phyloP scores from a whole-genome alignment of 805 yeast genomes.

The Metschnikowia gruessii region DNA sequence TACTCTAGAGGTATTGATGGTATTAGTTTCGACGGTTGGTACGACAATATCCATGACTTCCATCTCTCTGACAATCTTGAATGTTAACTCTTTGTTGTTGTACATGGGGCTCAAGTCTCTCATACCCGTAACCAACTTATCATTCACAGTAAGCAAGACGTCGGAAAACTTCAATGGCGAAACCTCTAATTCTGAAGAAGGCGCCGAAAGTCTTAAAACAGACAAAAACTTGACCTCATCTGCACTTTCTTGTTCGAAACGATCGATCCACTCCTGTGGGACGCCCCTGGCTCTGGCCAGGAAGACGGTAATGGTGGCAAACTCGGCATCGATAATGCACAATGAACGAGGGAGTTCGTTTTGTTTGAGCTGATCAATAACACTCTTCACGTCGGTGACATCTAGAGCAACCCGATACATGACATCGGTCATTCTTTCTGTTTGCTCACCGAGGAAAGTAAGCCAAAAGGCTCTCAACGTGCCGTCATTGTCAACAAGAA shows the following conservation, averaged over 20 bases:
- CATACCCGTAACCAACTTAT: slow-evolving; percentile 57
- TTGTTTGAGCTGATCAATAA: slow-evolving; percentile 53
- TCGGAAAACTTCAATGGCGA: slow-evolving; percentile 62
- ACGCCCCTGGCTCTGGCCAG: slow-evolving; percentile 87
- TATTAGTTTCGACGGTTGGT: slow-evolving; percentile 59
- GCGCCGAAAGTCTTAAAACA: slow-evolving; percentile 64
- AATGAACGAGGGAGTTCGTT: slow-evolving; percentile 49
- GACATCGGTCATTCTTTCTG: slow-evolving; percentile 51
- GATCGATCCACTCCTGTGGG: slow-evolving; percentile 74
- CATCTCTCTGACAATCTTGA: slow-evolving; percentile 72
- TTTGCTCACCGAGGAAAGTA: slow-evolving; percentile 74
- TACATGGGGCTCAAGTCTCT: slow-evolving; percentile 60
- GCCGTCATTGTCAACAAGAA: slow-evolving; percentile 74
- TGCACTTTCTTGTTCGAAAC: slow-evolving; percentile 57
- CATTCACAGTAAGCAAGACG: slow-evolving; percentile 69
- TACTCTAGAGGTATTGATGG: slow-evolving; percentile 59
- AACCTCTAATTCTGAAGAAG: slow-evolving; percentile 27
- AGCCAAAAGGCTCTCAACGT: slow-evolving; percentile 83
- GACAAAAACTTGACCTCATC: slow-evolving; percentile 72
- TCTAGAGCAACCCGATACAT: slow-evolving; percentile 75
- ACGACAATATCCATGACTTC: slow-evolving; percentile 58
- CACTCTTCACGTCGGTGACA: slow-evolving; percentile 58
- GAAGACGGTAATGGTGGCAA: slow-evolving; percentile 61
- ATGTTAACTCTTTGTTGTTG: slow-evolving; percentile 42
- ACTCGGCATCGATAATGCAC: slow-evolving; percentile 76